phyloP scores from a whole-genome alignment of 805 yeast species.

The Huiozyma sinensis region DNA sequence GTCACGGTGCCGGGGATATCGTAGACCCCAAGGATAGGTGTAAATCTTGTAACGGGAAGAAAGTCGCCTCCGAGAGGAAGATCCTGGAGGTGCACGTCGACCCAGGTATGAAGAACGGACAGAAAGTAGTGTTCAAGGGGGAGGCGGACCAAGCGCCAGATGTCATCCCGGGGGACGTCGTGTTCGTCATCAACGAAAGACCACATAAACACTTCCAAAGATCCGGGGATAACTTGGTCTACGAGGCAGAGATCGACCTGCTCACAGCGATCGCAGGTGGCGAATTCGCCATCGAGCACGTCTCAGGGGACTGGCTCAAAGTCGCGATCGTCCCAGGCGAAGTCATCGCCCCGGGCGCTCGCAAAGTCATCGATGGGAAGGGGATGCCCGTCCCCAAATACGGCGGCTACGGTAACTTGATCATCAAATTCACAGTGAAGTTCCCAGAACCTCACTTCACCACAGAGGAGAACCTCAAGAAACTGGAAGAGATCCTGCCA shows the following conservation, averaged over 20 bases:
- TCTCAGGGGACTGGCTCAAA: conserved; percentile 86
- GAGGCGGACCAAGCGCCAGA: conserved; percentile 98
- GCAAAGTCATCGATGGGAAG: conserved; percentile 77
- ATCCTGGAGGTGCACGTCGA: conserved; percentile 88
- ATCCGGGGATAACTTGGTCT: conserved; percentile 77
- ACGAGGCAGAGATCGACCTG: conserved; percentile 80
- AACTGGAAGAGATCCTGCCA: conserved; percentile 71
- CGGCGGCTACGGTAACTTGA: conserved; percentile 82
- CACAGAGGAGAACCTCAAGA: conserved; percentile 59
- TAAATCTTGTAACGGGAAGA: conserved; percentile 78
- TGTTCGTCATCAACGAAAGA: conserved; percentile 84
- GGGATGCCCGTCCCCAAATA: conserved; percentile 96
- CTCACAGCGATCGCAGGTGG: conserved; percentile 97
- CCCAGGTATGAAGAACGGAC: conserved; percentile 95
- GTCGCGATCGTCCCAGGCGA: conserved; percentile 82
- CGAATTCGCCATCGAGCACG: conserved; percentile 73
- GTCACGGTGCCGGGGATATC: conserved; percentile 88
- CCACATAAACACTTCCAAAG: conserved; percentile 76
- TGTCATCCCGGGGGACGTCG: conserved; percentile 91
- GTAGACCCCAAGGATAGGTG: conserved; percentile 83
- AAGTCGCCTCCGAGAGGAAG: conserved; percentile 79
- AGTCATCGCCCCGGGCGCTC: conserved; percentile 72
- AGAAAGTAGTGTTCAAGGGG: conserved; percentile 80
- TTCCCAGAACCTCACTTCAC: conserved; percentile 77
- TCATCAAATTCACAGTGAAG: conserved; percentile 74